Evolutionary conservation across 108 stramenopile genomes (phyloP).

Genomic region (Stephanodiscus triporus): DNA sequence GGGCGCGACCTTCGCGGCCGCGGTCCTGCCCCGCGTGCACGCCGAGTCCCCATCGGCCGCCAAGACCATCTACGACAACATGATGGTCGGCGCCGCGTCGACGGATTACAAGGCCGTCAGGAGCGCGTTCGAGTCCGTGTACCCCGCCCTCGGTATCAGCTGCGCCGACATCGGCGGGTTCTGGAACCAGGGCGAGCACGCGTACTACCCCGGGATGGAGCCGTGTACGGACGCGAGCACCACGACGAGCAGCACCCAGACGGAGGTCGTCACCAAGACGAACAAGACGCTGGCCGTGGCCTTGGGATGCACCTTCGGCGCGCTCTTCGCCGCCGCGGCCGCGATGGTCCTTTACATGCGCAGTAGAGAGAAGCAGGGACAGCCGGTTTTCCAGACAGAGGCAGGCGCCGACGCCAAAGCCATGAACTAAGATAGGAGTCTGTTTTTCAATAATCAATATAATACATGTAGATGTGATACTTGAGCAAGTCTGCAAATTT

Average conservation of each 20-base stretch:
- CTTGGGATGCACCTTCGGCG: slow-evolving; percentile 15
- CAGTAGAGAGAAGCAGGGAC: slow-evolving; percentile 25
- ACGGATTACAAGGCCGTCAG: slow-evolving; percentile 61
- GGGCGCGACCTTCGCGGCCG: slow-evolving; percentile 77
- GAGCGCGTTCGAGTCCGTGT: slow-evolving; percentile 69
- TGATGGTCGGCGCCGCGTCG: slow-evolving; percentile 45
- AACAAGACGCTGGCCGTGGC: slow-evolving; percentile 19
- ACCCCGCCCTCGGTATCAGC: slow-evolving; percentile 62
- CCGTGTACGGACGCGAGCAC: slow-evolving; percentile 39
- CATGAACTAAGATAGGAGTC: background rate
- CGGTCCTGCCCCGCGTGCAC: slow-evolving; percentile 68
- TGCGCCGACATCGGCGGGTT: slow-evolving; percentile 75
- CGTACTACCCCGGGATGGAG: slow-evolving; percentile 39
- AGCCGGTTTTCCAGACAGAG: slow-evolving; percentile 30
- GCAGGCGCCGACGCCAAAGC: background rate
- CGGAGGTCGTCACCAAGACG: slow-evolving; percentile 7
- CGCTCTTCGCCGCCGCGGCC: slow-evolving; percentile 24
- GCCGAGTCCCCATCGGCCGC: slow-evolving; percentile 57
- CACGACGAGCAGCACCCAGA: background rate
- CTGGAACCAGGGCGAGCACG: slow-evolving; percentile 36
- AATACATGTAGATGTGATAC: too few species aligned
- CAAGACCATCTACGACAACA: slow-evolving; percentile 67
- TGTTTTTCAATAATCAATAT: too few species aligned
- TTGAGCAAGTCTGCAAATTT: too few species aligned
- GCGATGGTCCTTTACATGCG: slow-evolving; percentile 40